A percentile compares a stretch with the other conserved stretches of the same genome.
Evolutionary conservation across 345 rosid species (phyloP).

Genomic region (Populus simonii): DNA sequence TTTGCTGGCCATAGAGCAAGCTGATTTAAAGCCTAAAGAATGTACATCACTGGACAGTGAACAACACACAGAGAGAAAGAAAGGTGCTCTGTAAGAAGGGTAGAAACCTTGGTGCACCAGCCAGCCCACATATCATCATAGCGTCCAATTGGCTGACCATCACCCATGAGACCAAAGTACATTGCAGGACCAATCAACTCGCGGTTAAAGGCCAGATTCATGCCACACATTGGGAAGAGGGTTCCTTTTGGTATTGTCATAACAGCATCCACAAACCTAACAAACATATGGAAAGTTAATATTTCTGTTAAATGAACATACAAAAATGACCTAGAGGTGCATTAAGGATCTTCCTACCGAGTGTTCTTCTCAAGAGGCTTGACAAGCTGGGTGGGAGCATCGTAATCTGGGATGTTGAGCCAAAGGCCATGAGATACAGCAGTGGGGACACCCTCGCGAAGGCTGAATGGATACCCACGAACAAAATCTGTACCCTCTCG

Average conservation of each 20-base stretch:
- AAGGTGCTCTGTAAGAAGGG: background rate
- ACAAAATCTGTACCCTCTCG: constrained; percentile 81
- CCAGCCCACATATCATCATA: constrained; percentile 97
- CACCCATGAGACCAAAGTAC: constrained; percentile 92
- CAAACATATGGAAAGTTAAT: constrained; percentile 7
- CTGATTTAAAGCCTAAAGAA: too few relatives aligned
- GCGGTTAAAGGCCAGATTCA: constrained; percentile 79
- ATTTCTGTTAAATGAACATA: background rate
- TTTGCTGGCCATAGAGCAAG: background rate
- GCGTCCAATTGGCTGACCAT: constrained; percentile 84
- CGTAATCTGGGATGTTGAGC: constrained; percentile 95
- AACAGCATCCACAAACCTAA: constrained; percentile 75
- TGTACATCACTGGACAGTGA: too few relatives aligned
- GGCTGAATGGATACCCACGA: constrained; percentile 93
- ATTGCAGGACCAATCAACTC: constrained; percentile 82
- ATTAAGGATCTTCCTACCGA: constrained; percentile 35
- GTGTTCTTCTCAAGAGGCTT: constrained; percentile 89
- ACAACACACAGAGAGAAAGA: background rate
- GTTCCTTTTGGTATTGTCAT: constrained; percentile 85
- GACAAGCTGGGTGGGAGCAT: constrained; percentile 92
- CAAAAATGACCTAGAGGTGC: background rate
- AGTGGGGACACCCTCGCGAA: constrained; percentile 82
- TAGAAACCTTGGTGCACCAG: constrained; percentile 68
- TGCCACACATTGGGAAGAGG: constrained; percentile 90
- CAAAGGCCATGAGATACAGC: constrained; percentile 91